phyloP scores from a whole-genome alignment of 371 early-diverging fungal species.

The Thermomucor indicae-seudaticae region DNA sequence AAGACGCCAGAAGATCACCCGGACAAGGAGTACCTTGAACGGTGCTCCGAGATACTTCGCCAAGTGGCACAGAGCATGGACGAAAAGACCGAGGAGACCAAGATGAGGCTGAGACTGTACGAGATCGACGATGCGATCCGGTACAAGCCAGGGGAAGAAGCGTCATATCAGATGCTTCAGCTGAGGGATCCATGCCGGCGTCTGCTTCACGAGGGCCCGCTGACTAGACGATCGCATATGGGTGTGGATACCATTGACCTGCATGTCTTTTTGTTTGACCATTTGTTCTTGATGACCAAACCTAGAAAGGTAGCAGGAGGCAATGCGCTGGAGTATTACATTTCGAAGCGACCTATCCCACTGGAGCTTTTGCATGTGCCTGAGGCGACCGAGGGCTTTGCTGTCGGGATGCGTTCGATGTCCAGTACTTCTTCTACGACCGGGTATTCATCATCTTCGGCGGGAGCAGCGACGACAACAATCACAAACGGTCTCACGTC shows the following conservation, averaged over 20 bases:
- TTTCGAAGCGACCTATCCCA: conserved; percentile 61
- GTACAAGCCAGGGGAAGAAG: conserved; percentile 6
- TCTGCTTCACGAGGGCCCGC: conserved; percentile 74
- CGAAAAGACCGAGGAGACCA: conserved; percentile 12
- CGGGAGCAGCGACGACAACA: too few relatives aligned
- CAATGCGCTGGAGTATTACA: conserved; percentile 43
- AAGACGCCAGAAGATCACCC: conserved; percentile 76
- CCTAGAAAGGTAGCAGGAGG: conserved; percentile 19
- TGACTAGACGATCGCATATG: conserved; percentile 62
- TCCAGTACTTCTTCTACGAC: conserved; percentile 1
- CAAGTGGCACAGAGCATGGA: conserved; percentile 52
- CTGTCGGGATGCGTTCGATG: conserved; percentile 20
- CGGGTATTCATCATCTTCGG: neutral
- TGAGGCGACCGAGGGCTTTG: conserved; percentile 33
- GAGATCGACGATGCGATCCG: conserved; percentile 18
- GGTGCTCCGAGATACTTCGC: conserved; percentile 60
- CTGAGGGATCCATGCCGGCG: conserved; percentile 63
- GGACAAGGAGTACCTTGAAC: conserved; percentile 58
- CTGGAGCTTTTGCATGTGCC: conserved; percentile 45
- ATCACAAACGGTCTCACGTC: neutral
- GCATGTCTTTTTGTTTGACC: conserved; percentile 81
- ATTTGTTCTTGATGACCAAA: conserved; percentile 76
- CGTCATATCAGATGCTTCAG: conserved; percentile 33
- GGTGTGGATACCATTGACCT: conserved; percentile 67
- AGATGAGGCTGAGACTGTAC: conserved; percentile 10